These are phyloP conservation scores for Sclerotinia trifoliorum DNA, from an alignment of 2,329 filamentous ascomycete species.

Conservation along the genomic window DNA sequence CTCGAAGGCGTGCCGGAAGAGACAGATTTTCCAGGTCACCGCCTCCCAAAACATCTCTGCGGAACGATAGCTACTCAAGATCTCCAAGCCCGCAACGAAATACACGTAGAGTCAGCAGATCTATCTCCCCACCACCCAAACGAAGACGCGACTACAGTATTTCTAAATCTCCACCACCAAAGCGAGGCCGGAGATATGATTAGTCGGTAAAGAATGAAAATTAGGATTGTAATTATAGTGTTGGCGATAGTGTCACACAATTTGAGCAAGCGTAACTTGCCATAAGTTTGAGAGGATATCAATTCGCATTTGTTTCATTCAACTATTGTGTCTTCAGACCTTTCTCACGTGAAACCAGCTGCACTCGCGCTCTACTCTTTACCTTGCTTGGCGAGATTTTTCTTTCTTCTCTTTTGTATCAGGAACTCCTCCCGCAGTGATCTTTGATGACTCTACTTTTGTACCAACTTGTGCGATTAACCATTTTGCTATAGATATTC, in stretches of 20 bases:
- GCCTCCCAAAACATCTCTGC: conserved; percentile 24
- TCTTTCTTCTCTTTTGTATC: not conserved
- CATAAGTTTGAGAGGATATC: not conserved
- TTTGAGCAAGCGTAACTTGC: not conserved
- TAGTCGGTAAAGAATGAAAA: not conserved
- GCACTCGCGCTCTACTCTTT: not conserved
- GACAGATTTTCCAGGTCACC: conserved; percentile 25
- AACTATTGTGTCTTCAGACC: not conserved
- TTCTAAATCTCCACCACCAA: conserved; percentile 37
- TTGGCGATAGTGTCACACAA: not conserved
- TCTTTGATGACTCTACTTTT: not conserved
- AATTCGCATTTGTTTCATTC: not conserved
- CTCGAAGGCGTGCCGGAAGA: conserved; percentile 19
- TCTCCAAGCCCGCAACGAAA: conserved; percentile 27
- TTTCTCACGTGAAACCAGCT: not conserved
- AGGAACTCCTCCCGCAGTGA: not conserved
- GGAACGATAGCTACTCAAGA: conserved; percentile 29
- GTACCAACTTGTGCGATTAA: not conserved
- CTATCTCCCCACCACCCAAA: conserved; percentile 33
- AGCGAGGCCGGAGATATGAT: conserved; percentile 35
- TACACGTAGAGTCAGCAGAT: conserved; percentile 30
- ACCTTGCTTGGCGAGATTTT: not conserved
- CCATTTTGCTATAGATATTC: not conserved
- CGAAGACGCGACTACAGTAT: conserved; percentile 35
- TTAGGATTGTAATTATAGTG: conserved; percentile 9